Evolutionary conservation across 2,329 filamentous ascomycete genomes (phyloP).

Genomic region (Aspergillus eucalypticola): DNA sequence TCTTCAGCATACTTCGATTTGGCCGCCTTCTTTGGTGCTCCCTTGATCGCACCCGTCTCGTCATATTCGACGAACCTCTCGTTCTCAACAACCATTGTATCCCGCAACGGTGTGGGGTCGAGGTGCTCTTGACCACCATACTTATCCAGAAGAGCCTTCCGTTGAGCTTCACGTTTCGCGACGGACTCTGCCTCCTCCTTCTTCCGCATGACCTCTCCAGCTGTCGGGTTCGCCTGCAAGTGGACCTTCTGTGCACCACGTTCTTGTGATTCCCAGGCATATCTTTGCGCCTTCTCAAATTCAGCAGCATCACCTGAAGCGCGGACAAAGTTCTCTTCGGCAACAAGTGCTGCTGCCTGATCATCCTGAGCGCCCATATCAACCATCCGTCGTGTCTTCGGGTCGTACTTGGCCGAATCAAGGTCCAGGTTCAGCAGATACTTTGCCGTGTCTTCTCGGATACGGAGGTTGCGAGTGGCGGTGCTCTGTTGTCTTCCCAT

Average conservation of each 20-base stretch:
- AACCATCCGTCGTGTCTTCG: slow-evolving; percentile 89
- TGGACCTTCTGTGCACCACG: slow-evolving; percentile 77
- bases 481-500: slow-evolving; percentile 94
- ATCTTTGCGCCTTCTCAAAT: slow-evolving; percentile 83
- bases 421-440: slow-evolving; percentile 93
- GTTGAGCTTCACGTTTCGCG: slow-evolving; percentile 65
- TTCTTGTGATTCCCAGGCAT: slow-evolving; percentile 96
- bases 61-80: slow-evolving; percentile 95
- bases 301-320: slow-evolving; percentile 88
- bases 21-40: slow-evolving; percentile 70
- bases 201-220: slow-evolving; percentile 79
- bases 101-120: slow-evolving; percentile 62
- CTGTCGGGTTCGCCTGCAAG: slow-evolving; percentile 93
- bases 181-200: slow-evolving; percentile 75
- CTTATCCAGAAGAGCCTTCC: slow-evolving; percentile 73
- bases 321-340: slow-evolving; percentile 89
- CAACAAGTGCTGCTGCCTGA: slow-evolving; percentile 77
- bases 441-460: slow-evolving; percentile 96
- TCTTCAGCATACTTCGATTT: slow-evolving; percentile 94
- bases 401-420: slow-evolving; percentile 96
- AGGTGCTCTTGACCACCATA: slow-evolving; percentile 73
- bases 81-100: slow-evolving; percentile 72
- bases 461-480: slow-evolving; percentile 82
- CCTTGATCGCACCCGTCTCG: slow-evolving; percentile 84
- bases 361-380: slow-evolving; percentile 79